Evolutionary conservation across 495 filamentous ascomycete genomes (phyloP).

Genomic region (Aeminium ludgeri): DNA sequence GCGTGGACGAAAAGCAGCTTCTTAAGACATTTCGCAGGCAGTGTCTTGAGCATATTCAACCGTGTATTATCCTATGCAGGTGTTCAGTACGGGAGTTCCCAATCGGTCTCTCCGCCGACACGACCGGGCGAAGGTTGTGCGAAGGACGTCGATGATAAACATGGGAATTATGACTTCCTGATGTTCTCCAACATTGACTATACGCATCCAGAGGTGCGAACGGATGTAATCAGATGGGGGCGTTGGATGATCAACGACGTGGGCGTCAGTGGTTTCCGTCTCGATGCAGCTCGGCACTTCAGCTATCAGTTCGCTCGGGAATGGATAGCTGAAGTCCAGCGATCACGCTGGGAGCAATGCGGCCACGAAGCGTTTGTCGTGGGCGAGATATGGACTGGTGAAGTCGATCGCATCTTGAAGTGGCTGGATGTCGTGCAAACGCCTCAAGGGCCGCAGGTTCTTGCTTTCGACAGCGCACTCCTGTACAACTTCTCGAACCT

Average conservation of each 20-base stretch:
- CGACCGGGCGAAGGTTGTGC: conserved; percentile 42
- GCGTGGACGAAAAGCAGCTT: too few species aligned
- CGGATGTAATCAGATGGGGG: conserved; percentile 50
- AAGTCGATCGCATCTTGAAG: conserved; percentile 33
- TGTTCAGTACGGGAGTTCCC: too few species aligned
- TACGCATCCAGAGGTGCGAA: conserved; percentile 42
- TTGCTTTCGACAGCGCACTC: conserved; percentile 52
- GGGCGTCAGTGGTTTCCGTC: conserved; percentile 46
- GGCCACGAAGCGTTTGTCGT: conserved; percentile 47
- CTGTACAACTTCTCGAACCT: conserved; percentile 39
- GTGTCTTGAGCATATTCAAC: too few species aligned
- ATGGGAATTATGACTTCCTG: conserved; percentile 60
- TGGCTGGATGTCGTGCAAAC: conserved; percentile 41
- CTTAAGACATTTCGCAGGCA: background rate
- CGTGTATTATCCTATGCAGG: too few species aligned
- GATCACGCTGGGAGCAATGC: conserved; percentile 16
- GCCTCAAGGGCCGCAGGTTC: conserved; percentile 28
- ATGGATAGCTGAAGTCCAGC: conserved; percentile 39
- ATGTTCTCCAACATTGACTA: conserved; percentile 48
- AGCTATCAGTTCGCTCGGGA: conserved; percentile 44
- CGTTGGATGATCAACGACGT: conserved; percentile 44
- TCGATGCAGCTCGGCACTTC: conserved; percentile 65
- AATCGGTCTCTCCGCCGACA: background rate
- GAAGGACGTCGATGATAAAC: conserved; percentile 43
- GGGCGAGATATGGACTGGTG: conserved; percentile 57